Evolutionary conservation across 768 basidiomycete species (phyloP).

Genomic region (Pulveroboletus sp.): DNA sequence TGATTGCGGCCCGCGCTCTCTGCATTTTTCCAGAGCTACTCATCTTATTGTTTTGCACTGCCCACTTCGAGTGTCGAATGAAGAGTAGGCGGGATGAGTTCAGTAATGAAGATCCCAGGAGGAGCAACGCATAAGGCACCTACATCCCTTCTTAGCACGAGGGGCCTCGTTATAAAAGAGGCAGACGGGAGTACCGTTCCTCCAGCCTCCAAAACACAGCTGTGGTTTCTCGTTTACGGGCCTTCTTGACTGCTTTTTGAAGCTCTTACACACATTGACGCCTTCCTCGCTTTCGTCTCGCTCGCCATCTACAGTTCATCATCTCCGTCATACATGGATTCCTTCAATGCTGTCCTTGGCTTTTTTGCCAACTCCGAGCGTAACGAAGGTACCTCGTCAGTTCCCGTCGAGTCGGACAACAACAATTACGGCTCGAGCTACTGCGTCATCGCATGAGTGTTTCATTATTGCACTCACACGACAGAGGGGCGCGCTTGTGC

Average conservation of each 20-base stretch:
- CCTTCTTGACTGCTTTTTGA: neutral
- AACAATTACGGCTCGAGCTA: neutral
- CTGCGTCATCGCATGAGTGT: constrained; percentile 21
- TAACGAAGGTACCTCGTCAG: constrained; percentile 6
- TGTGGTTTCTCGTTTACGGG: neutral
- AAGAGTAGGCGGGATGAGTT: neutral
- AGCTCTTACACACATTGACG: neutral
- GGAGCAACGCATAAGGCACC: neutral
- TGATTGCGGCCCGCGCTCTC: neutral
- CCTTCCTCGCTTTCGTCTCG: neutral
- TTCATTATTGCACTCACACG: neutral
- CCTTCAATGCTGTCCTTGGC: constrained; percentile 14
- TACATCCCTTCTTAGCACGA: neutral
- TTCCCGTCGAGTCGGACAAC: constrained; percentile 9
- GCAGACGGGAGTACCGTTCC: neutral
- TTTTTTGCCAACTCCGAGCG: constrained; percentile 9
- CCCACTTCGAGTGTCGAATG: constrained; percentile 2
- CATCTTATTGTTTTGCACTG: constrained; percentile 20
- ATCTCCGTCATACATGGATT: constrained; percentile 17
- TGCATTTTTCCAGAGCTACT: neutral
- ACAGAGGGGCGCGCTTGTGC: neutral
- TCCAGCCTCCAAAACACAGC: constrained; percentile 8
- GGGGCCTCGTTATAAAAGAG: constrained; percentile 15
- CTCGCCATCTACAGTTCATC: neutral
- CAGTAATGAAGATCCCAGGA: neutral